A percentile compares a stretch with the other conserved stretches of the same genome.
Evolutionary conservation across 768 basidiomycete species (phyloP).

Genomic region (Boletus sp.): DNA sequence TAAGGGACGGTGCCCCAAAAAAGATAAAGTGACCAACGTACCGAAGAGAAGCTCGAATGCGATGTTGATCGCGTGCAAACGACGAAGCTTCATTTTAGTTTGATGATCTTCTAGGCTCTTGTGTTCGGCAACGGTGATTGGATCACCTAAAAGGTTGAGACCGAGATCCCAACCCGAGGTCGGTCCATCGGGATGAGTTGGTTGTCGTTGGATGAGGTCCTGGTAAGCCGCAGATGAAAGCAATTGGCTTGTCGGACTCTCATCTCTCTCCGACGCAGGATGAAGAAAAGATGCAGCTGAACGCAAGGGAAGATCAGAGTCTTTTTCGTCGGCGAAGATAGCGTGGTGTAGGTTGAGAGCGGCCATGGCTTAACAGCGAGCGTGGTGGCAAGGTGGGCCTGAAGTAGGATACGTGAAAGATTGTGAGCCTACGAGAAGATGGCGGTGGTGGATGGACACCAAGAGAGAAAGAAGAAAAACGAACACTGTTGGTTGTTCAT

Average conservation of each 20-base stretch:
- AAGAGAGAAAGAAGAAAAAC: constrained; percentile 10
- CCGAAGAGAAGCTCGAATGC: constrained; percentile 36
- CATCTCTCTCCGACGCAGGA: constrained; percentile 11
- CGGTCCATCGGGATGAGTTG: constrained; percentile 42
- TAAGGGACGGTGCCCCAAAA: constrained; percentile 1
- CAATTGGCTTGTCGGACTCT: constrained; percentile 13
- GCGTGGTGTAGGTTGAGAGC: constrained; percentile 58
- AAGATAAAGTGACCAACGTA: constrained; percentile 16
- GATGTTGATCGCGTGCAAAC: constrained; percentile 29
- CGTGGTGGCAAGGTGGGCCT: constrained; percentile 12
- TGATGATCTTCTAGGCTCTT: constrained; percentile 27
- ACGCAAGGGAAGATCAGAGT: constrained; percentile 14
- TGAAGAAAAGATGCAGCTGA: constrained; percentile 22
- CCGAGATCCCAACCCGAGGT: constrained; percentile 29
- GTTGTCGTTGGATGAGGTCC: constrained; percentile 37
- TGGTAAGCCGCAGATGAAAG: constrained; percentile 31
- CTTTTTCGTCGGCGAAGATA: constrained; percentile 39
- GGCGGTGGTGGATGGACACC: constrained; percentile 6
- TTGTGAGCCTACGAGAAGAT: constrained; percentile 12
- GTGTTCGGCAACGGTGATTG: constrained; percentile 29
- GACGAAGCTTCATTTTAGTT: constrained; percentile 32
- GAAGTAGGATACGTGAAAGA: constrained; percentile 5
- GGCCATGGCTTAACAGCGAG: constrained; percentile 43
- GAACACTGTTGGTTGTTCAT: constrained; percentile 11
- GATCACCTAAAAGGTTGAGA: constrained; percentile 32